Evolutionary conservation across 2,329 filamentous ascomycete genomes (phyloP), one percentile per base, ranked within the genome.

Genomic region (Pseudogymnoascus sp.): DNA sequence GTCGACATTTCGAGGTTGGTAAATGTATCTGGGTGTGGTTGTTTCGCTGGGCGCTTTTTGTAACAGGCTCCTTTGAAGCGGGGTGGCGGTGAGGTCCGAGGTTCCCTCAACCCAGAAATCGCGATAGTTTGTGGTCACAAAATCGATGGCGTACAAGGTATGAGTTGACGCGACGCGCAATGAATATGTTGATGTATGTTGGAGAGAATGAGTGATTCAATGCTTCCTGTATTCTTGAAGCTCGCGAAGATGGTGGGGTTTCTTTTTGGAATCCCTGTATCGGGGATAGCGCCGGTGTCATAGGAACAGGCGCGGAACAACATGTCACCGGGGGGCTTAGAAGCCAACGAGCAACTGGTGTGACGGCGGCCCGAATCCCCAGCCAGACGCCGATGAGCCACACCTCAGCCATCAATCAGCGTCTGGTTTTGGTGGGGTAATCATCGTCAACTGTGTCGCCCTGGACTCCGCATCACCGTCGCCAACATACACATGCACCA

Each of bases 371-470:
- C 49, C 49, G 49, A 55, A 55, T 55, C 49, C 28, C 49, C 49
- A 55, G 49, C 2, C 38, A 52, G 11, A 55, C 49, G 49, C 49
- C 49, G 28, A 55, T 55, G 25, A 55, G 49, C 49, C 49, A 55
- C 49, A 52, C 45, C 45, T 52, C 45, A 55, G 49, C 49, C 49
- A 55, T 55, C 49, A 33, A 33, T 30, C 49, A 55, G 28, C 49
- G 49, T n/a, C 49, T 55, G 22, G 49, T 55, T 55, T 55, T 55
- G 49, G 49, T 55, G 49, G 49, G 49, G 49, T 55, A 55, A 55
- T 33, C 49, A 55, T 55, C n/a, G 14, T 55, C 49, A 33, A 55
- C 49, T 55, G 9, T 19, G n/a, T 33, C 28, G 16, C 28, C 16
- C 28, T 55, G 49, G 49, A 6, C 28, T 55, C 22, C 49, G 28